Evolutionary conservation across 345 rosid genomes (phyloP).

Genomic region (Hevea brasiliensis): DNA sequence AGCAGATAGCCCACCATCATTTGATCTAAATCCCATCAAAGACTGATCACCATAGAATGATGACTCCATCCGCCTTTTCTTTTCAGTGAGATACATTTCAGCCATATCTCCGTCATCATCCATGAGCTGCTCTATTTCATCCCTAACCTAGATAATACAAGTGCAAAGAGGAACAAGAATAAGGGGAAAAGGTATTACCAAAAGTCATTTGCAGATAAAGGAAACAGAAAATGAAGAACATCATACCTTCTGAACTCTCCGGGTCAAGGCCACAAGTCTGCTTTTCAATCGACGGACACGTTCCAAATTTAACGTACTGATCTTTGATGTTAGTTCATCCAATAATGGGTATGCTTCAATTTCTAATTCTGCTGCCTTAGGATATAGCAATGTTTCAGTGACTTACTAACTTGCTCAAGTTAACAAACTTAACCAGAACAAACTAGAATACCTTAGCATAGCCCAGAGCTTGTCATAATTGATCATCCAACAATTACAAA

Average conservation of each 20-base stretch:
- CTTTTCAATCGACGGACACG: constrained; percentile 93
- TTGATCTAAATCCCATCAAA: constrained; percentile 66
- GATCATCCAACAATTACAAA: constrained; percentile 1
- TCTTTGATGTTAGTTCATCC: constrained; percentile 95
- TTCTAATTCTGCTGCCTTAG: constrained; percentile 95
- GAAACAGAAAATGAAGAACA: constrained; percentile 4
- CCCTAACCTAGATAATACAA: constrained; percentile 62
- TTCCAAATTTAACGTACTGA: constrained; percentile 95
- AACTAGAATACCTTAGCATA: neutral
- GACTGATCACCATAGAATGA: constrained; percentile 80
- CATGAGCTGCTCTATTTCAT: constrained; percentile 99
- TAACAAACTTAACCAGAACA: constrained; percentile 9
- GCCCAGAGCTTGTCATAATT: neutral
- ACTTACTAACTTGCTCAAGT: constrained; percentile 22
- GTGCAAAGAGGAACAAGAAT: constrained; percentile 6
- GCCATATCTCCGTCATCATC: constrained; percentile 99
- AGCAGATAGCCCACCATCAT: constrained; percentile 61
- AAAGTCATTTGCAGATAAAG: constrained; percentile 9
- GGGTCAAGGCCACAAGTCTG: constrained; percentile 88
- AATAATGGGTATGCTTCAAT: constrained; percentile 97
- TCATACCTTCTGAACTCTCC: constrained; percentile 93
- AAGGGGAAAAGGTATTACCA: neutral
- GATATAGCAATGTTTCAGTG: constrained; percentile 23
- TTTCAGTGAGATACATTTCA: constrained; percentile 97
- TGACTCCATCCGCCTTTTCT: constrained; percentile 84